These are phyloP conservation scores for Setomelanomma holmii DNA, from an alignment of 2,329 filamentous ascomycete genomes.

Conservation along the genomic window DNA sequence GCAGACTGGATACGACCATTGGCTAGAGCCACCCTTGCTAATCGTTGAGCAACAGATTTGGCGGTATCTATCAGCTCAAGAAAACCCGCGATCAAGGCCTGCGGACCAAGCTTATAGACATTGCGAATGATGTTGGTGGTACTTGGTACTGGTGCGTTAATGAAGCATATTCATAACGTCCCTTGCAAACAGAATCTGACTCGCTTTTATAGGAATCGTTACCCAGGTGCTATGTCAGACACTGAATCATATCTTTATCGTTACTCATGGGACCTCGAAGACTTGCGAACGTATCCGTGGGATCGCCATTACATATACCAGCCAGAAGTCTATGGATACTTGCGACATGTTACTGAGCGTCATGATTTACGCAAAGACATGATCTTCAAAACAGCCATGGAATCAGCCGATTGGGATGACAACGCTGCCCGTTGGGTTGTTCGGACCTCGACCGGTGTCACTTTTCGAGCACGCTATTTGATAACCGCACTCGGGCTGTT, in stretches of 20 bases:
- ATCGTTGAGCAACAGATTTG: not conserved
- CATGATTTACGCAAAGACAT: conserved; percentile 48
- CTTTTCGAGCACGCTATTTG: conserved; percentile 19
- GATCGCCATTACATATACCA: conserved; percentile 45
- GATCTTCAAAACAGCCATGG: conserved; percentile 51
- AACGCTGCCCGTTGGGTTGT: conserved; percentile 37
- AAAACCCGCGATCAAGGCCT: not conserved
- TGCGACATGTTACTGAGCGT: conserved; percentile 41
- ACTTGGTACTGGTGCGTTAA: conserved; percentile 48
- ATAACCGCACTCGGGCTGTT: conserved; percentile 15
- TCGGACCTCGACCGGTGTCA: conserved; percentile 22
- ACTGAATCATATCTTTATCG: conserved; percentile 21
- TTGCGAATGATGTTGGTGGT: conserved; percentile 9
- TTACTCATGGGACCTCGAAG: conserved; percentile 45
- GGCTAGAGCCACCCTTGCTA: too few species aligned
- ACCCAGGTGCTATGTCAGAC: conserved; percentile 15
- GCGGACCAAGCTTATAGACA: not conserved
- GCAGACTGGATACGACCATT: not conserved
- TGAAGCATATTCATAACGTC: not conserved
- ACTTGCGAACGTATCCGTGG: conserved; percentile 46
- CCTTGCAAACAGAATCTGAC: too few species aligned
- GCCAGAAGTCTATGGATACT: conserved; percentile 44
- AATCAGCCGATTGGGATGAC: conserved; percentile 45
- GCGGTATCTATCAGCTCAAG: not conserved
- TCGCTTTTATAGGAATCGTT: too few species aligned